Conservation (phyloP, 768 basidiomycete species). For the Pseudohyphozyma bogoriensis region DNA sequence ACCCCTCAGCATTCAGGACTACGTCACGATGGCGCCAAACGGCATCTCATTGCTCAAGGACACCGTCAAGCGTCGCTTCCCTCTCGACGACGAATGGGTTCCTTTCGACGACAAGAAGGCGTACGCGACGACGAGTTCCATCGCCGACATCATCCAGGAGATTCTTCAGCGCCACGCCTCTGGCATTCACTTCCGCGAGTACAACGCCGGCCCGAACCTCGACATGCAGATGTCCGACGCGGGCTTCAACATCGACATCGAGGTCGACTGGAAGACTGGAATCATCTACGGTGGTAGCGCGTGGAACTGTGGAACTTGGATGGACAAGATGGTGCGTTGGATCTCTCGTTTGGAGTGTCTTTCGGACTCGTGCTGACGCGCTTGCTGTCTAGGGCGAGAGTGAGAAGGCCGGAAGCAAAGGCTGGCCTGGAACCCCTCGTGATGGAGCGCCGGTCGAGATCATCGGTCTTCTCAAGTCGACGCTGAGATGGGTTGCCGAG, state of each 20-base stretch:
- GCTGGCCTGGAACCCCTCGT: constrained; percentile 86
- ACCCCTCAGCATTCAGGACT: constrained; percentile 97
- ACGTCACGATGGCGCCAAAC: constrained; percentile 69
- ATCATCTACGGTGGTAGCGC: constrained; percentile 76
- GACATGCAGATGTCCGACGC: constrained; percentile 90
- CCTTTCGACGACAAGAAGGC: constrained; percentile 76
- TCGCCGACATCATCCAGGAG: constrained; percentile 95
- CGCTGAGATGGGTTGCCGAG: constrained; percentile 73
- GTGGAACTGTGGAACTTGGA: constrained; percentile 87
- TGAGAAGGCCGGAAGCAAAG: constrained; percentile 80
- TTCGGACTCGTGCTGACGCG: background rate
- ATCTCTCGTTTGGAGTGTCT: background rate
- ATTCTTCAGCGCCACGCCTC: constrained; percentile 84
- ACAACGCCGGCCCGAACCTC: constrained; percentile 93
- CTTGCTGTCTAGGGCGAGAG: constrained; percentile 56
- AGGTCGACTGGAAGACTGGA: constrained; percentile 94
- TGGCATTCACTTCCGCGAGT: constrained; percentile 87
- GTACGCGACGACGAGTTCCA: constrained; percentile 65
- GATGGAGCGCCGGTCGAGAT: constrained; percentile 96
- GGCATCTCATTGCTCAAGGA: constrained; percentile 72
- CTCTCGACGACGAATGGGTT: constrained; percentile 86
- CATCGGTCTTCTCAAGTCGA: constrained; percentile 83
- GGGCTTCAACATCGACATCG: constrained; percentile 86
- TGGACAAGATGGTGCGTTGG: constrained; percentile 43
- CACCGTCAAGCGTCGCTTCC: constrained; percentile 82